Evolutionary conservation across 768 basidiomycete genomes (phyloP), one percentile per base, ranked within the genome.

Genomic region (Mycena galericulata): DNA sequence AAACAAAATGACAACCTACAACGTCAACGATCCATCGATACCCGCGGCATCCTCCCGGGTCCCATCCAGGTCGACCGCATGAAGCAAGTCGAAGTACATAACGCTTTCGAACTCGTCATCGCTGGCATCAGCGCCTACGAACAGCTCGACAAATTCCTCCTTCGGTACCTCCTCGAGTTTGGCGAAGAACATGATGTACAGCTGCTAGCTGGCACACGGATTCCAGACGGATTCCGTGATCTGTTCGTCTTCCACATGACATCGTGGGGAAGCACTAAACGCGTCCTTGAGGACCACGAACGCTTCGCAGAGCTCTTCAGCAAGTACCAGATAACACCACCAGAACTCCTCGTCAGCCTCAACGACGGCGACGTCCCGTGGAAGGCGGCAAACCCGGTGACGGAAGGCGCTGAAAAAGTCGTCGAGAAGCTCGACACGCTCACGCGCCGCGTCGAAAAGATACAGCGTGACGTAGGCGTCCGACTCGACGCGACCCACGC

Each of bases 311-410:
- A 27, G 14, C 2, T 12, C 41, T 58, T 58, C 20, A 4, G 5
- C 5, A 43, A 46, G 17, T 46, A 60, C 32, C 9, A 58, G 3
- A 4, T 58, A 1, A 45, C 40, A 7, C 27, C 41, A 1, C 57
- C 41, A 14, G 57, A 43, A 20, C 57, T 58, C 5, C 29, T 58
- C 22, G 8, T 58, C 29, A 30, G 29, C 17, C 18, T 58, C 18
- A 58, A 58, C 29, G 57, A 58, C 11, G 57, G 57, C 18, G 2
- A 3, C 3, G 57, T 58, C 20, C 27, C 57, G n/a, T 58, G 57
- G 57, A 58, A 46, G 29, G 57, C 50, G 3, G 10, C 57, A 2
- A 32, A 24, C 15, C 32, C 30, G 22, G 17, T 60, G 29, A 15
- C 57, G 5, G 43, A 58, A 5, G 41, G 36, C 7, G 57, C 57